Conservation (phyloP, 768 basidiomycete species). For the Leccinellum albellum region DNA sequence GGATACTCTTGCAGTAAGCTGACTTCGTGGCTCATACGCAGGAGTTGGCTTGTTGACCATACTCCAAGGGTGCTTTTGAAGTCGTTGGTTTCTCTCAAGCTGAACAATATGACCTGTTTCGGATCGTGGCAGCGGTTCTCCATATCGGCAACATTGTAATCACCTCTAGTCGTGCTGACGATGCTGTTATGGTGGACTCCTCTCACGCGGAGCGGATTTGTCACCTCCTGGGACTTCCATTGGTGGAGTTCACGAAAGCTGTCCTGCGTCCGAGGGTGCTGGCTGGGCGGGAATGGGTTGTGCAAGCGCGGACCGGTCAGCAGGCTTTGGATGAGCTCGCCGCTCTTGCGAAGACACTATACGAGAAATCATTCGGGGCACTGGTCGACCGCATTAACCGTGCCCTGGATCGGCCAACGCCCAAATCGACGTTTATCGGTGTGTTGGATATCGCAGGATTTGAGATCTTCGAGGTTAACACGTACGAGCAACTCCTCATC, state of each 20-base stretch:
- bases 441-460: constrained; percentile 99
- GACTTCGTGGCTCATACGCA: neutral
- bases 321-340: constrained; percentile 92
- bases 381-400: constrained; percentile 94
- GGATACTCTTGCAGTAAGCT: constrained; percentile 63
- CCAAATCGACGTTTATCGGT: constrained; percentile 92
- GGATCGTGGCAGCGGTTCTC: constrained; percentile 88
- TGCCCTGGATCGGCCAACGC: constrained; percentile 88
- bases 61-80: constrained; percentile 68
- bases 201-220: constrained; percentile 88
- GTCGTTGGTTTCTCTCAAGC: constrained; percentile 80
- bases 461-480: constrained; percentile 93
- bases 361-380: constrained; percentile 93
- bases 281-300: constrained; percentile 96
- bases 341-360: constrained; percentile 89
- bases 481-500: constrained; percentile 96
- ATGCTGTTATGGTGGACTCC: constrained; percentile 72
- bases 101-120: constrained; percentile 91
- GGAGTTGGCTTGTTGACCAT: constrained; percentile 4
- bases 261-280: constrained; percentile 87
- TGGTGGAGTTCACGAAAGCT: constrained; percentile 83
- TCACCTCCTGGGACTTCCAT: constrained; percentile 84
- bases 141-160: constrained; percentile 94
- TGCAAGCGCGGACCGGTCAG: constrained; percentile 84
- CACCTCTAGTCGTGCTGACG: constrained; percentile 72